phyloP scores from a whole-genome alignment of 805 yeast genomes.

The Lachancea nothofagi region DNA sequence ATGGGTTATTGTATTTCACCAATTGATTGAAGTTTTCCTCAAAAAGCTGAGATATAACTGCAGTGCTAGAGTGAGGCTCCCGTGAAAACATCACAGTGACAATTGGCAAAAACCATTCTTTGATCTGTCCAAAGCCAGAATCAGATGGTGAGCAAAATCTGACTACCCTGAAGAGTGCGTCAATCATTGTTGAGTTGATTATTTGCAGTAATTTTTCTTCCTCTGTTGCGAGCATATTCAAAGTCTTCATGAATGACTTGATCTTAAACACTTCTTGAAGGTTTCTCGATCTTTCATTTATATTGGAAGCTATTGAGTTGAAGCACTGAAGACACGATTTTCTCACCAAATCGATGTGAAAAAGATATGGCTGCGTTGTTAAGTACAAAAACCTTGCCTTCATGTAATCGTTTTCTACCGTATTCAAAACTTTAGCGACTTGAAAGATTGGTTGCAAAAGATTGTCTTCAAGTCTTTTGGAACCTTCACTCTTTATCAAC shows the following conservation, averaged over 20 bases:
- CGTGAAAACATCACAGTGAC: background rate
- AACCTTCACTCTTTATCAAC: too few species aligned
- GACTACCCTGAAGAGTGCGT: background rate
- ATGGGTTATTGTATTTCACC: conserved; percentile 3
- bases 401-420: background rate
- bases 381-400: background rate
- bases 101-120: conserved; percentile 1
- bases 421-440: background rate
- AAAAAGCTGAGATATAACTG: background rate
- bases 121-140: background rate
- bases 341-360: background rate
- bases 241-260: conserved; percentile 2
- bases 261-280: conserved; percentile 3
- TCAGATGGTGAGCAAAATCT: conserved; percentile 1
- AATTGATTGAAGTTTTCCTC: background rate
- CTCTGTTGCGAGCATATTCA: background rate
- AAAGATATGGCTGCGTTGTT: background rate
- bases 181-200: background rate
- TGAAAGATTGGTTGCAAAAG: background rate
- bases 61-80: background rate
- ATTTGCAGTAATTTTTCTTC: background rate
- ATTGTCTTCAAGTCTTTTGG: background rate
- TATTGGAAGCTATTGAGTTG: background rate
- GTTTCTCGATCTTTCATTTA: background rate
- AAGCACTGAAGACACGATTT: background rate